phyloP scores from a whole-genome alignment of 768 basidiomycete species.

The Leccinum subgranulosum region DNA sequence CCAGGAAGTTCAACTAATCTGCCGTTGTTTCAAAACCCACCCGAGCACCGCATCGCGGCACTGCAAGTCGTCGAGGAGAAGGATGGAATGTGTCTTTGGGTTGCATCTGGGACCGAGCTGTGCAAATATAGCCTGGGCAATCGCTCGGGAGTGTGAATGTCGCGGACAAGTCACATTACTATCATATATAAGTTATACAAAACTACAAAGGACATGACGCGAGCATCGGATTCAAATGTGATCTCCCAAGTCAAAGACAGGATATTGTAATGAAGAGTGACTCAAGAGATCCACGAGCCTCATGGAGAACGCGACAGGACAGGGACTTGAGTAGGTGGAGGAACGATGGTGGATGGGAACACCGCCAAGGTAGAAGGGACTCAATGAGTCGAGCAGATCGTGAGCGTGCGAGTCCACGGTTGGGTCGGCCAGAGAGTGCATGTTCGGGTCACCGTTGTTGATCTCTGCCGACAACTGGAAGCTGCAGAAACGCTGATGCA shows the following conservation, averaged over 20 bases:
- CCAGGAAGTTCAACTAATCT: conserved; percentile 1
- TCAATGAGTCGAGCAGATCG: neutral
- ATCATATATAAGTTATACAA: conserved; percentile 9
- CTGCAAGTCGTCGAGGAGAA: conserved; percentile 49
- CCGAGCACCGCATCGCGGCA: conserved; percentile 41
- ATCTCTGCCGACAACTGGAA: neutral
- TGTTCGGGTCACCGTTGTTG: neutral
- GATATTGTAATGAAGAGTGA: neutral
- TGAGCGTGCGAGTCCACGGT: neutral
- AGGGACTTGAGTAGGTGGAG: conserved; percentile 4
- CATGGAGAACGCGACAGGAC: conserved; percentile 21
- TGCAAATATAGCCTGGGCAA: conserved; percentile 51
- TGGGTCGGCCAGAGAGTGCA: neutral
- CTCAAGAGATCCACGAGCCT: conserved; percentile 16
- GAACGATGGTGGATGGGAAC: neutral
- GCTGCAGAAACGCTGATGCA: conserved; percentile 6
- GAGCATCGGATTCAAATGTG: neutral
- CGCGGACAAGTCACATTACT: neutral
- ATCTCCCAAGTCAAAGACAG: neutral
- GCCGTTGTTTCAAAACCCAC: conserved; percentile 32
- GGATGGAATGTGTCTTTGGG: conserved; percentile 49
- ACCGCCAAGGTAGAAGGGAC: neutral
- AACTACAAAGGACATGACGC: conserved; percentile 1
- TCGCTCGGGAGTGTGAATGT: conserved; percentile 8
- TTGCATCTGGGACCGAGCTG: conserved; percentile 42